Conservation (phyloP, 345 rosid genomes). For the Arabis alpina region DNA sequence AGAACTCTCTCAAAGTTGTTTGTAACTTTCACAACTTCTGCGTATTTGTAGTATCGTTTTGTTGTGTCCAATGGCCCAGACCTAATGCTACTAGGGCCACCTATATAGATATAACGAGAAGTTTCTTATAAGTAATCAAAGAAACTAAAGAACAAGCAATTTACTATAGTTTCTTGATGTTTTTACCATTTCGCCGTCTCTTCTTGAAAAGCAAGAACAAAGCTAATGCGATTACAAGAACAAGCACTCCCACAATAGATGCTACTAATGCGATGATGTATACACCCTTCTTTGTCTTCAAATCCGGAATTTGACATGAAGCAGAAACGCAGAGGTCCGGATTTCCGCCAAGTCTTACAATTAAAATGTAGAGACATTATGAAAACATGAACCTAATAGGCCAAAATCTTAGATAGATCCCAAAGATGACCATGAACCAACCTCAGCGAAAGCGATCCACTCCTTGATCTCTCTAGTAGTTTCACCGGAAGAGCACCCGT, state of each 20-base stretch:
- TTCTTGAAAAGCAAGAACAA: slow-evolving; percentile 38
- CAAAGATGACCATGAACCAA: slow-evolving; percentile 10
- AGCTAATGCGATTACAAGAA: slow-evolving; percentile 31
- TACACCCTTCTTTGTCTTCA: slow-evolving; percentile 30
- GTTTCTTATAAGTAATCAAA: neutral
- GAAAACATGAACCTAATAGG: slow-evolving; percentile 9
- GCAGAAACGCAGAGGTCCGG: slow-evolving; percentile 40
- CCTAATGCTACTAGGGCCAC: neutral
- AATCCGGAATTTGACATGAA: slow-evolving; percentile 31
- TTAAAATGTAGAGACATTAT: slow-evolving; percentile 12
- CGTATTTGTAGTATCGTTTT: slow-evolving; percentile 38
- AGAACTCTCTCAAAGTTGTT: slow-evolving; percentile 45
- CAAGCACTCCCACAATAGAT: slow-evolving; percentile 39
- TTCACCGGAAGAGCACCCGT: slow-evolving; percentile 48
- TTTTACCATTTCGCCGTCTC: slow-evolving; percentile 34
- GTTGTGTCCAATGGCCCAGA: slow-evolving; percentile 30
- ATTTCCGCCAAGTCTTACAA: slow-evolving; percentile 39
- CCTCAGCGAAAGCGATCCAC: slow-evolving; percentile 41
- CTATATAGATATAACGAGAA: slow-evolving; percentile 17
- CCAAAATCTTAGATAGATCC: slow-evolving; percentile 12
- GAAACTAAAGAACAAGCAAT: neutral
- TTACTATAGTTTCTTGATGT: neutral
- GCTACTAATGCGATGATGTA: slow-evolving; percentile 46
- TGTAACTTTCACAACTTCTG: slow-evolving; percentile 46
- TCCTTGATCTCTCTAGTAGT: slow-evolving; percentile 45